phyloP scores from a whole-genome alignment of 768 basidiomycete genomes.

The Phanerochaete sordida region DNA sequence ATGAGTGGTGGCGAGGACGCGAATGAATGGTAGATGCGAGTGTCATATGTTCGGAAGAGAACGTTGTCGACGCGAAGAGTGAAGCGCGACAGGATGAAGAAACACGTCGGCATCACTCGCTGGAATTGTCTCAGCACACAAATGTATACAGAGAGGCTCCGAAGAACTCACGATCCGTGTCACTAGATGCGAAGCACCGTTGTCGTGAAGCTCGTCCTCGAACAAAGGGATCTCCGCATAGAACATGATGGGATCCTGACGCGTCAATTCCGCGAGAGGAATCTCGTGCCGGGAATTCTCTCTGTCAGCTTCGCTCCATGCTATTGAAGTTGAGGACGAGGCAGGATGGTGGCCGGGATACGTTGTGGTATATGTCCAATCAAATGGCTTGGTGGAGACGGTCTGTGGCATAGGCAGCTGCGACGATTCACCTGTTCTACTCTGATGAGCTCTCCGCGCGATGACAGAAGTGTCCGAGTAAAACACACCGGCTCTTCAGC shows the following conservation, averaged over 20 bases:
- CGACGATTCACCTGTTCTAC: constrained; percentile 69
- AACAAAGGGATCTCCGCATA: constrained; percentile 94
- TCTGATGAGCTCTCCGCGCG: constrained; percentile 23
- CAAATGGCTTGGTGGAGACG: constrained; percentile 80
- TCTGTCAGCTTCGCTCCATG: constrained; percentile 56
- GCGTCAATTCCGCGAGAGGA: constrained; percentile 79
- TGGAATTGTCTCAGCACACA: constrained; percentile 27
- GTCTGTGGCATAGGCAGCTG: constrained; percentile 65
- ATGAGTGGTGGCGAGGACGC: constrained; percentile 53
- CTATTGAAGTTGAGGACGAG: constrained; percentile 18
- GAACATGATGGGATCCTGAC: constrained; percentile 95
- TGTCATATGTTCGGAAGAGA: constrained; percentile 87
- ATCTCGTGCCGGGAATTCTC: constrained; percentile 60
- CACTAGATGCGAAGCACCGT: constrained; percentile 82
- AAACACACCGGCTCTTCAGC: constrained; percentile 78
- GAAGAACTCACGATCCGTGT: constrained; percentile 75
- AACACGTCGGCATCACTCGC: constrained; percentile 96
- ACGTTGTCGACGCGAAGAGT: constrained; percentile 95
- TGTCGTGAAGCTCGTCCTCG: constrained; percentile 97
- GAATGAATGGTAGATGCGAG: constrained; percentile 87
- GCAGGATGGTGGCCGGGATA: constrained; percentile 60
- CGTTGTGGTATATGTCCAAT: constrained; percentile 96
- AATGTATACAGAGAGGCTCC: not conserved
- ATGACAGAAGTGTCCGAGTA: not conserved
- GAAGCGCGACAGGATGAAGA: constrained; percentile 88